A percentile compares a stretch with the other conserved stretches of the same genome.
Evolutionary conservation across 192 early-diverging fungal genomes (phyloP).

Genomic region (Geranomyces variabilis): DNA sequence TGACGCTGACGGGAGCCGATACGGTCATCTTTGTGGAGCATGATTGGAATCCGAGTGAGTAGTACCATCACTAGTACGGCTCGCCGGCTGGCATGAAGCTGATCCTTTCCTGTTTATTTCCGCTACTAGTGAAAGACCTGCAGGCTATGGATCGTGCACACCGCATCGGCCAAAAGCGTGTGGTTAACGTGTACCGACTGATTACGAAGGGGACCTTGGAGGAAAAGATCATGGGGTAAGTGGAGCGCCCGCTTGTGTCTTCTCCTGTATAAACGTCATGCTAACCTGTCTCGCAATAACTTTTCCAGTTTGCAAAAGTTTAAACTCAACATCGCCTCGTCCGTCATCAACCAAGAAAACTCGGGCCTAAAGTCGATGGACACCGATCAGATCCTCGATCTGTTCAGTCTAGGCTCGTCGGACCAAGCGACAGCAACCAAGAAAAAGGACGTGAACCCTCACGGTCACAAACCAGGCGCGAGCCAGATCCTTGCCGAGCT

Average conservation of each 20-base stretch:
- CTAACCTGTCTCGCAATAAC: not conserved
- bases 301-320: slow-evolving; percentile 84
- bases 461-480: slow-evolving; percentile 59
- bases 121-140: slow-evolving; percentile 76
- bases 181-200: slow-evolving; percentile 97
- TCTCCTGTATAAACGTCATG: not conserved
- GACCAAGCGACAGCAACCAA: slow-evolving; percentile 22
- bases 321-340: slow-evolving; percentile 95
- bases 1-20: slow-evolving; percentile 99
- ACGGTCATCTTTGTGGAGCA: slow-evolving; percentile 99
- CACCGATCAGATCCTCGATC: slow-evolving; percentile 91
- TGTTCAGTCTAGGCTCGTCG: slow-evolving; percentile 76
- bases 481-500: slow-evolving; percentile 77
- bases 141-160: slow-evolving; percentile 99
- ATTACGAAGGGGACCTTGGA: slow-evolving; percentile 97
- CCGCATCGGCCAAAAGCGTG: slow-evolving; percentile 94
- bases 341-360: slow-evolving; percentile 96
- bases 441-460: slow-evolving; percentile 36
- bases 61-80: too few species aligned
- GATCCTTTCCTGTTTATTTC: too few species aligned
- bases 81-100: too few species aligned
- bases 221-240: slow-evolving; percentile 98
- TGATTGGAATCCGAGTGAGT: slow-evolving; percentile 90
- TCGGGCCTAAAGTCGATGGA: slow-evolving; percentile 92
- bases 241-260: not conserved